These are phyloP conservation scores for Citrullus colocynthis DNA, from an alignment of 306 rosid genomes.

Conservation along the genomic window DNA sequence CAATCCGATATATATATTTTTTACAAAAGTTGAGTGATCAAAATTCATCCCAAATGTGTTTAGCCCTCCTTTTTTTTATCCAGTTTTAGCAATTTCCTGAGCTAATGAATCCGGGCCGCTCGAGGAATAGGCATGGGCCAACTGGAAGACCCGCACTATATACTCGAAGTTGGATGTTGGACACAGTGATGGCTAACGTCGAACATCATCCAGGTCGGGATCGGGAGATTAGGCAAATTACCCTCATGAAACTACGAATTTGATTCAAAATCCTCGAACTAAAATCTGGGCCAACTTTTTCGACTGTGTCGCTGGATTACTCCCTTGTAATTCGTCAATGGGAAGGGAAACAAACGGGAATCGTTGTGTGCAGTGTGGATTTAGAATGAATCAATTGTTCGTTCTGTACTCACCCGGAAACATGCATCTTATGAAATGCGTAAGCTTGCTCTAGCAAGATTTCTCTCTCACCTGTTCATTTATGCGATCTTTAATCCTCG, in stretches of 20 bases:
- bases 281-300: background rate
- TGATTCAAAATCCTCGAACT: background rate
- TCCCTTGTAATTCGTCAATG: background rate
- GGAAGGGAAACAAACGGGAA: constrained; percentile 25
- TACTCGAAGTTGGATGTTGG: background rate
- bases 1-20: too few relatives aligned
- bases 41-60: too few relatives aligned
- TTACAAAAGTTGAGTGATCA: too few relatives aligned
- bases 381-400: constrained; percentile 37
- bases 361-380: constrained; percentile 69
- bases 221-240: background rate
- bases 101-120: background rate
- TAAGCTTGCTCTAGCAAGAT: constrained; percentile 14
- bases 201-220: background rate
- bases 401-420: constrained; percentile 84
- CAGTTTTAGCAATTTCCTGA: too few relatives aligned
- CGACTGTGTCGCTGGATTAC: background rate
- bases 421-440: constrained; percentile 88
- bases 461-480: background rate
- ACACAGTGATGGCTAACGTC: background rate
- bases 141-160: background rate
- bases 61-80: too few relatives aligned
- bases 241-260: background rate
- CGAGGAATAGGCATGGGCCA: background rate
- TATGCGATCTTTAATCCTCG: background rate